phyloP scores from a whole-genome alignment of 768 basidiomycete genomes.

The Antrodiella citrinella region DNA sequence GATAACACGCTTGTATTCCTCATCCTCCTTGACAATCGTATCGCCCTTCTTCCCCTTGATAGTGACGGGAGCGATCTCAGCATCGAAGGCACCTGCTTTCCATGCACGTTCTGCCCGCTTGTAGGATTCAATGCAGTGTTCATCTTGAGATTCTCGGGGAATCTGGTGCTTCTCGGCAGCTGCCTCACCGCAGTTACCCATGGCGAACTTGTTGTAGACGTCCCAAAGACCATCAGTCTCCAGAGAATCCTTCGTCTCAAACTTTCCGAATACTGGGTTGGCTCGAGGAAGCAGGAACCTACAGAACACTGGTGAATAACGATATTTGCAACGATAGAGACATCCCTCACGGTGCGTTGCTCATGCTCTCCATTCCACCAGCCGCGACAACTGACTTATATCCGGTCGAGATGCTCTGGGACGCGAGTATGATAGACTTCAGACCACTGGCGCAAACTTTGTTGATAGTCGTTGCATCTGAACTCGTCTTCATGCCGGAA shows the following conservation, averaged over 20 bases:
- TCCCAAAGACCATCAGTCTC: slow-evolving; percentile 94
- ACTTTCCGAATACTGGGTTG: slow-evolving; percentile 83
- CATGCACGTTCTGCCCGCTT: slow-evolving; percentile 88
- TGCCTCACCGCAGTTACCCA: slow-evolving; percentile 95
- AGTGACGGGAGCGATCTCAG: slow-evolving; percentile 83
- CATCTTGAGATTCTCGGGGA: slow-evolving; percentile 80
- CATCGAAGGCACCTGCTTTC: slow-evolving; percentile 75
- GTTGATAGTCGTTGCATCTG: slow-evolving; percentile 98
- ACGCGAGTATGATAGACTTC: slow-evolving; percentile 91
- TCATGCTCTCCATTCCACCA: slow-evolving; percentile 99
- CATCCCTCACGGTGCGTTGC: slow-evolving; percentile 84
- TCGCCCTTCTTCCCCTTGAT: slow-evolving; percentile 95
- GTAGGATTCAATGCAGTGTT: slow-evolving; percentile 92
- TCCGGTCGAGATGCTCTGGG: slow-evolving; percentile 84
- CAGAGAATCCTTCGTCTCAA: slow-evolving; percentile 79
- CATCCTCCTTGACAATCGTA: slow-evolving; percentile 84
- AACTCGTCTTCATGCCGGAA: slow-evolving; percentile 74
- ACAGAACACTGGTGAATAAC: slow-evolving; percentile 6
- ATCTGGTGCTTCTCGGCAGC: slow-evolving; percentile 79
- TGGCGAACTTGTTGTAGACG: slow-evolving; percentile 94
- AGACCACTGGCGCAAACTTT: slow-evolving; percentile 98
- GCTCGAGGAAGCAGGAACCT: slow-evolving; percentile 80
- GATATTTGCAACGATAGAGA: slow-evolving; percentile 2
- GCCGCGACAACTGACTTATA: slow-evolving; percentile 83
- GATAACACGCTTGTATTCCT: slow-evolving; percentile 96